These are phyloP conservation scores for Epichloe typhina DNA, from an alignment of 2,329 filamentous ascomycete species.

Conservation along the genomic window DNA sequence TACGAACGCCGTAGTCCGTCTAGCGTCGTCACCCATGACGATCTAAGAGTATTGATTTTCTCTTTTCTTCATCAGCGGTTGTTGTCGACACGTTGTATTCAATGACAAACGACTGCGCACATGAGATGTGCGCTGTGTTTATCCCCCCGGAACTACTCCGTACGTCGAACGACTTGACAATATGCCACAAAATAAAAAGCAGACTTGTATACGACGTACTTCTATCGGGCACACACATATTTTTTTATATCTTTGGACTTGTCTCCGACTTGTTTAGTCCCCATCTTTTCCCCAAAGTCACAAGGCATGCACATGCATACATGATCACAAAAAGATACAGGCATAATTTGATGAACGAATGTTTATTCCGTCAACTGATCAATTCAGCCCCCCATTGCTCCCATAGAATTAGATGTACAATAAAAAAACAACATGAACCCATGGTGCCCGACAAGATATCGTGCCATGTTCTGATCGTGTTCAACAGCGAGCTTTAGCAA, in stretches of 20 bases:
- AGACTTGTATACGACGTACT: not conserved
- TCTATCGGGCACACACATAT: no score
- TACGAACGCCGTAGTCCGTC: no score
- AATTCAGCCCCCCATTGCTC: constrained; percentile 8
- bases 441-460: constrained; percentile 1
- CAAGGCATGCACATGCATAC: not conserved
- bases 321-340: not conserved
- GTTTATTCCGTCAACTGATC: constrained; percentile 7
- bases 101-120: no score
- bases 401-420: constrained; percentile 14
- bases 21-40: no score
- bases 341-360: constrained; percentile 3
- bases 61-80: no score
- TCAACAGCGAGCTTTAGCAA: not conserved
- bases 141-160: no score
- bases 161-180: no score
- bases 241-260: not conserved
- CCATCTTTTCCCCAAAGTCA: no score
- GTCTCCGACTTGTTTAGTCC: not conserved
- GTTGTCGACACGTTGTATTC: no score
- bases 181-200: no score
- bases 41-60: no score
- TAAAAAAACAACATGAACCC: constrained; percentile 8
- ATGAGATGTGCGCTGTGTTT: no score
- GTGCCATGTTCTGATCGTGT: not conserved